These are phyloP conservation scores for Salvia sclarea DNA, from an alignment of 305 asterid species.

Conservation along the genomic window DNA sequence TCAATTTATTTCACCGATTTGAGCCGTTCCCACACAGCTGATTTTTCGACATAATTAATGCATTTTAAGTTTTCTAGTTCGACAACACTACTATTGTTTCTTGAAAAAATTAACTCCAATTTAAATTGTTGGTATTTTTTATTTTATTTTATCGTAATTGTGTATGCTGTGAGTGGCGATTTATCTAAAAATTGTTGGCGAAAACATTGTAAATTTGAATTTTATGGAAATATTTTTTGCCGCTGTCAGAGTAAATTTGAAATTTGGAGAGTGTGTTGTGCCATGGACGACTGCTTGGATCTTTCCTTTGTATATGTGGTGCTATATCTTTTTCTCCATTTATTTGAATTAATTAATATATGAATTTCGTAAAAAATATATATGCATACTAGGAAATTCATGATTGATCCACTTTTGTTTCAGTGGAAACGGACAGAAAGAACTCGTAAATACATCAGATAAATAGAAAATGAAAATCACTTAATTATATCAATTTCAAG, in stretches of 20 bases:
- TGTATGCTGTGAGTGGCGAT: too few species aligned
- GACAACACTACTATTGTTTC: too few species aligned
- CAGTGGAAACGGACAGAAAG: slow-evolving; percentile 33
- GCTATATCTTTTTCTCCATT: background rate
- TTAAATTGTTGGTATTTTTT: too few species aligned
- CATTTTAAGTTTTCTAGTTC: too few species aligned
- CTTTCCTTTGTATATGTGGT: background rate
- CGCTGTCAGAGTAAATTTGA: too few species aligned
- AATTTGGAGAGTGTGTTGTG: background rate
- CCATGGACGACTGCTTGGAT: background rate
- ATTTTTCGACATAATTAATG: background rate
- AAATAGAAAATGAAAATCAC: background rate
- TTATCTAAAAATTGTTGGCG: too few species aligned
- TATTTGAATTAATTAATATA: background rate
- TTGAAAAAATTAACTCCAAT: too few species aligned
- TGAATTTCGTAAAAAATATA: background rate
- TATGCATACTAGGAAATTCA: background rate
- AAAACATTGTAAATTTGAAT: too few species aligned
- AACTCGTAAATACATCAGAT: slow-evolving; percentile 18
- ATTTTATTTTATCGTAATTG: too few species aligned
- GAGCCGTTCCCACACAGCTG: background rate
- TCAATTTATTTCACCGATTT: background rate
- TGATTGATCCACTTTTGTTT: slow-evolving; percentile 30
- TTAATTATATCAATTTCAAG: slow-evolving; percentile 32
- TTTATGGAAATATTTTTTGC: too few species aligned